Conservation (phyloP, 2,329 filamentous ascomycete species). For the Parafenestella ontariensis region DNA sequence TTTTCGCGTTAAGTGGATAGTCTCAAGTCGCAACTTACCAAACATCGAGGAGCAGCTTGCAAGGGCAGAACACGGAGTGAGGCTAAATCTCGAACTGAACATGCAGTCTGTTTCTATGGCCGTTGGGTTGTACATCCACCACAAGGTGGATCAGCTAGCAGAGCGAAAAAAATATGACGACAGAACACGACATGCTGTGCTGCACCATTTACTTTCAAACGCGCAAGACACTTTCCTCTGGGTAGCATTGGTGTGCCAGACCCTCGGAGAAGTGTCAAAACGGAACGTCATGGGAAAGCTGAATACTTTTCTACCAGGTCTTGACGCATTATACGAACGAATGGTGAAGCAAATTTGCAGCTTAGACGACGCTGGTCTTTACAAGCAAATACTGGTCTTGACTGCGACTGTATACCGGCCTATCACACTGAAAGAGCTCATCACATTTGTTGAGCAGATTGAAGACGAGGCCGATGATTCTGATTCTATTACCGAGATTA, state of each 20-base stretch:
- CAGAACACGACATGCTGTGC: constrained; percentile 38
- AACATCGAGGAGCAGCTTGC: constrained; percentile 46
- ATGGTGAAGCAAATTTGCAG: constrained; percentile 50
- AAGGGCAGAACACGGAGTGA: constrained; percentile 21
- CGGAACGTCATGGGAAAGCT: constrained; percentile 25
- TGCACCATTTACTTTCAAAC: constrained; percentile 37
- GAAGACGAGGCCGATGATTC: constrained; percentile 9
- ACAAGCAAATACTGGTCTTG: constrained; percentile 46
- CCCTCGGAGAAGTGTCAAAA: constrained; percentile 31
- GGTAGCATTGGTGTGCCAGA: constrained; percentile 40
- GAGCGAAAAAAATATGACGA: constrained; percentile 40
- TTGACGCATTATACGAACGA: constrained; percentile 48
- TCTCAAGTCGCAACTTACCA: constrained; percentile 23
- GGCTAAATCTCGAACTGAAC: constrained; percentile 48
- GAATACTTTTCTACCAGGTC: constrained; percentile 43
- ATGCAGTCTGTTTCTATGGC: constrained; percentile 40
- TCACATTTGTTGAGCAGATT: constrained; percentile 22
- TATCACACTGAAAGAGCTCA: constrained; percentile 48
- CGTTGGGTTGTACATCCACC: constrained; percentile 48
- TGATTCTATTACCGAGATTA: constrained; percentile 18
- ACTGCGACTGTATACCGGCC: constrained; percentile 46
- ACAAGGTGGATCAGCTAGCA: constrained; percentile 44
- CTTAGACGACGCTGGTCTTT: constrained; percentile 40
- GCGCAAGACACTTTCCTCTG: constrained; percentile 49
- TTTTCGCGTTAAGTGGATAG: constrained; percentile 19